Evolutionary conservation across 495 filamentous ascomycete species (phyloP).

Genomic region (Neurospora sp.): DNA sequence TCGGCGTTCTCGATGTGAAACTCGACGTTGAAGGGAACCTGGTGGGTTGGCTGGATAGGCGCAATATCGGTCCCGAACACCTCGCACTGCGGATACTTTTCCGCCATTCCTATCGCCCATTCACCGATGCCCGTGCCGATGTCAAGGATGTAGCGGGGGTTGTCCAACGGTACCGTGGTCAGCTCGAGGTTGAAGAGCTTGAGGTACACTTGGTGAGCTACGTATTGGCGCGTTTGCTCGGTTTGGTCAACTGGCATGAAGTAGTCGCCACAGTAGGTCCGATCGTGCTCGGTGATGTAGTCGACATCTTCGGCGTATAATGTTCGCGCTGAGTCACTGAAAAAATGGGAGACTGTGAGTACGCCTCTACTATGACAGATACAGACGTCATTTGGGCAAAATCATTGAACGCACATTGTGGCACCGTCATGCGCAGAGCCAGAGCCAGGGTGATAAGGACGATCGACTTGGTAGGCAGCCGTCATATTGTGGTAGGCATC

Average conservation of each 20-base stretch:
- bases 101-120: slow-evolving; percentile 66
- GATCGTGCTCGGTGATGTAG: slow-evolving; percentile 51
- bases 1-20: slow-evolving; percentile 65
- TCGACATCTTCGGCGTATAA: slow-evolving; percentile 46
- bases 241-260: slow-evolving; percentile 68
- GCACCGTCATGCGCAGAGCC: slow-evolving; percentile 22
- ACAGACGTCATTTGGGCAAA: background rate
- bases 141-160: slow-evolving; percentile 51
- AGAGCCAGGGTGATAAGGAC: slow-evolving; percentile 5
- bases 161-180: slow-evolving; percentile 47
- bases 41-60: slow-evolving; percentile 43
- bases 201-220: slow-evolving; percentile 57
- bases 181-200: slow-evolving; percentile 50
- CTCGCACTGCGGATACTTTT: slow-evolving; percentile 49
- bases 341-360: background rate
- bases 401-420: slow-evolving; percentile 31
- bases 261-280: slow-evolving; percentile 59
- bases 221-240: slow-evolving; percentile 61
- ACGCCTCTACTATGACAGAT: background rate
- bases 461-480: slow-evolving; percentile 19
- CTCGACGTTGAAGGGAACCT: slow-evolving; percentile 52
- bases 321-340: slow-evolving; percentile 46
- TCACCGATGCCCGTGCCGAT: slow-evolving; percentile 62
- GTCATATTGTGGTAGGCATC: slow-evolving; percentile 26
- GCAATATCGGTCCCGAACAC: slow-evolving; percentile 62